Conservation (phyloP, 208 protist species). For the Angomonas deanei region DNA sequence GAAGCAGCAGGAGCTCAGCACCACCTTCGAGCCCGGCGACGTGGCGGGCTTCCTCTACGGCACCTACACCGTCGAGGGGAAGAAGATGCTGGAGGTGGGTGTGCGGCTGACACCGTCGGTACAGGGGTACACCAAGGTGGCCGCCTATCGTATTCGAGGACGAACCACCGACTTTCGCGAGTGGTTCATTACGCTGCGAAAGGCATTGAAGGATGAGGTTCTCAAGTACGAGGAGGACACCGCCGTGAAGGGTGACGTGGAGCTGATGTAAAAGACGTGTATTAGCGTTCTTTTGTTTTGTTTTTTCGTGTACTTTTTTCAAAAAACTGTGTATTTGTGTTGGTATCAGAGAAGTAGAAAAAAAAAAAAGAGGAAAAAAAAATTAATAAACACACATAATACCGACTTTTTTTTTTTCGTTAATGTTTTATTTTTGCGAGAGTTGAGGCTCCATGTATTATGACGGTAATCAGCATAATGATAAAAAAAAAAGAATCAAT, state of each 20-base stretch:
- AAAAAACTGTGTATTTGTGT: background rate
- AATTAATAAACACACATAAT: background rate
- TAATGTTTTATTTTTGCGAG: too few species aligned
- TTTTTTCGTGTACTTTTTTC: background rate
- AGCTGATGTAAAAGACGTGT: constrained; percentile 49
- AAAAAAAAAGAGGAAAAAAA: constrained; percentile 1
- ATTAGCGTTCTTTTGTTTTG: background rate
- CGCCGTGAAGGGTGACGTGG: constrained; percentile 67
- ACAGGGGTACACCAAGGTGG: constrained; percentile 75
- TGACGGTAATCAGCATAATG: background rate
- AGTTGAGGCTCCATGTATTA: background rate
- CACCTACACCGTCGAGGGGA: constrained; percentile 31
- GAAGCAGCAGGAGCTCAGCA: constrained; percentile 47
- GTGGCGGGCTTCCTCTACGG: constrained; percentile 71
- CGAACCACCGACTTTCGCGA: constrained; percentile 76
- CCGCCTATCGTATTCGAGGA: constrained; percentile 77
- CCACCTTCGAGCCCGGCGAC: constrained; percentile 55
- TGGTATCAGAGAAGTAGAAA: background rate
- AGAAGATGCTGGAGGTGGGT: constrained; percentile 66
- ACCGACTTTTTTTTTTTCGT: too few species aligned
- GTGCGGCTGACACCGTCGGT: constrained; percentile 59
- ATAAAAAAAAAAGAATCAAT: constrained; percentile 8
- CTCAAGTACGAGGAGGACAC: constrained; percentile 82
- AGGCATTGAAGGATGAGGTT: constrained; percentile 71
- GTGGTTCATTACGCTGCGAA: constrained; percentile 76